phyloP scores from a whole-genome alignment of 2,329 filamentous ascomycete species.

The Trichoderma hamatum region DNA sequence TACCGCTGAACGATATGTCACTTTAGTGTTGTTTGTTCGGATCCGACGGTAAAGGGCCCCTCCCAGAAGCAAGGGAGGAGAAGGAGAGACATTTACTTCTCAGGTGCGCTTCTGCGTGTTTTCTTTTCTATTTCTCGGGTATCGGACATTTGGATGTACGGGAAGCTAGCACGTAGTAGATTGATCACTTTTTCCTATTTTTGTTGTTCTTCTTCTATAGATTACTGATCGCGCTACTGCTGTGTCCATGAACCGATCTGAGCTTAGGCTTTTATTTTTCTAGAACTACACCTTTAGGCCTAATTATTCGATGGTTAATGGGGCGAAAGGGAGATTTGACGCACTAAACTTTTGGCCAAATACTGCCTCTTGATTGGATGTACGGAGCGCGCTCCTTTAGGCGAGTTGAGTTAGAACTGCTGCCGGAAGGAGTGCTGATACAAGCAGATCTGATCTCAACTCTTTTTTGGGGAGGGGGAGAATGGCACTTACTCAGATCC shows the following conservation, averaged over 20 bases:
- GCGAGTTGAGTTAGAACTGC: not conserved
- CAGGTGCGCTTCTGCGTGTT: not conserved
- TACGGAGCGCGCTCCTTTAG: not conserved
- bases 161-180: not conserved
- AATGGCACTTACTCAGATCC: not conserved
- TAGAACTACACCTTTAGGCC: not conserved
- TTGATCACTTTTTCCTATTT: not conserved
- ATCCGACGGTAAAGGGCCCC: not conserved
- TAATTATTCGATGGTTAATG: not conserved
- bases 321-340: not conserved
- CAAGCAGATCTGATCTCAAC: not conserved
- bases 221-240: not conserved
- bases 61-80: not conserved
- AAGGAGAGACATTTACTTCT: not conserved
- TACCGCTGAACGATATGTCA: not conserved
- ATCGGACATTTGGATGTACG: not conserved
- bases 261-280: not conserved
- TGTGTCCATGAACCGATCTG: not conserved
- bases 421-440: not conserved
- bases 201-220: not conserved
- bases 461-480: not conserved
- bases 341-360: not conserved
- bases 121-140: not conserved
- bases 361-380: not conserved
- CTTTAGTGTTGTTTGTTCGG: constrained; percentile 2